Conservation (phyloP, 2,329 filamentous ascomycete species). For the Xylariaceae sp. region DNA sequence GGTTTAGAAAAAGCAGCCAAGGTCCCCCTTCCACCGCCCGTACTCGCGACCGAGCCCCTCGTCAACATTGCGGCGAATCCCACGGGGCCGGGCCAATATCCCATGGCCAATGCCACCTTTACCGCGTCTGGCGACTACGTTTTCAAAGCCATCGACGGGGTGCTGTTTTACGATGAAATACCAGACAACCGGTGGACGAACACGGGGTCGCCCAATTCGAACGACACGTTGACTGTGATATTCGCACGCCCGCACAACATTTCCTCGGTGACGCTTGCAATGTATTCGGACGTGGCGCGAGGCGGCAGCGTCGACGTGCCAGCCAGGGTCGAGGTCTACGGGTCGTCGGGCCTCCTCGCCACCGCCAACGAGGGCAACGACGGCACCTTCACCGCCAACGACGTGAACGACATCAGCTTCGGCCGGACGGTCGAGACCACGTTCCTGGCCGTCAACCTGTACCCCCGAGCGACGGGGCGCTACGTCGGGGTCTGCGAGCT, state of each 20-base stretch:
- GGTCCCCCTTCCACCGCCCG: constrained; percentile 11
- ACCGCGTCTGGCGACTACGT: constrained; percentile 25
- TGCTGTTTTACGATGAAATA: constrained; percentile 31
- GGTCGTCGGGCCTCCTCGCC: constrained; percentile 14
- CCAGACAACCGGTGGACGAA: constrained; percentile 34
- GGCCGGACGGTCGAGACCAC: constrained; percentile 15
- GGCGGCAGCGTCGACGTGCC: constrained; percentile 26
- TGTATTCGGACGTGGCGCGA: constrained; percentile 25
- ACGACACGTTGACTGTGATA: constrained; percentile 27
- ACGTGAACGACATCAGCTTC: constrained; percentile 21
- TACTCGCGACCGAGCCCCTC: constrained; percentile 12
- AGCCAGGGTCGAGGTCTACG: constrained; percentile 19
- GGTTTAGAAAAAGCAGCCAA: constrained; percentile 9
- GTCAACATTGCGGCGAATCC: constrained; percentile 36
- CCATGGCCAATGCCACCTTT: constrained; percentile 28
- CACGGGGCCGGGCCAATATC: constrained; percentile 25
- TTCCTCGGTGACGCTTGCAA: constrained; percentile 24
- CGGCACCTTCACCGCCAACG: constrained; percentile 18
- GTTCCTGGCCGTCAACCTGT: constrained; percentile 25
- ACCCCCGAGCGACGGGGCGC: constrained; percentile 12
- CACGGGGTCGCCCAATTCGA: constrained; percentile 24
- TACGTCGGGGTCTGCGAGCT: constrained; percentile 26
- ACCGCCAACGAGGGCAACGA: constrained; percentile 11
- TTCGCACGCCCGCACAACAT: constrained; percentile 26
- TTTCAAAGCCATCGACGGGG: constrained; percentile 34